These are phyloP conservation scores for Carex scoparia DNA, from an alignment of 176 grass and related monocot species.

Conservation along the genomic window DNA sequence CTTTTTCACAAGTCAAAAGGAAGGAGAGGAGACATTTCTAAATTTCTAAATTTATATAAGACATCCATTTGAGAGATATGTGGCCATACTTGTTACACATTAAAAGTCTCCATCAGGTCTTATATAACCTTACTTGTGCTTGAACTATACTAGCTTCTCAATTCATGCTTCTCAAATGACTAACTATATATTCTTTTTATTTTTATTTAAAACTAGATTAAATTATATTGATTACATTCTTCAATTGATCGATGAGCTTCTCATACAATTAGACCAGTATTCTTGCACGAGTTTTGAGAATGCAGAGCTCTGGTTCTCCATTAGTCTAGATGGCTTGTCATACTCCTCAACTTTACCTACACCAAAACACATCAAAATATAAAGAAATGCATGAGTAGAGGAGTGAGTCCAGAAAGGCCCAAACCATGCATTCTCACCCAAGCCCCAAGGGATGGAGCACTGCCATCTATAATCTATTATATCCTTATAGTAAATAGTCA, in stretches of 20 bases:
- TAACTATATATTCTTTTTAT: not conserved
- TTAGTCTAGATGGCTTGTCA: constrained; percentile 67
- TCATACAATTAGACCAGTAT: constrained; percentile 85
- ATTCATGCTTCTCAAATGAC: not conserved
- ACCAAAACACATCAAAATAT: not conserved
- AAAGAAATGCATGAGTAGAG: not conserved
- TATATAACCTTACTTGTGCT: not conserved
- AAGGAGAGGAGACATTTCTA: not conserved
- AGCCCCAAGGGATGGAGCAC: too few relatives aligned
- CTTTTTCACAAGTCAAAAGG: not conserved
- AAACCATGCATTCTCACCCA: not conserved
- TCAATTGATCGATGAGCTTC: constrained; percentile 33
- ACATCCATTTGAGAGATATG: not conserved
- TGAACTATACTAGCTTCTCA: not conserved
- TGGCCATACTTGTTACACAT: not conserved
- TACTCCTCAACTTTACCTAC: constrained; percentile 85
- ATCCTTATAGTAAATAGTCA: not conserved
- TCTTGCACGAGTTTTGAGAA: constrained; percentile 92
- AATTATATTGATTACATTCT: not conserved
- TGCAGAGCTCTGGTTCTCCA: constrained; percentile 63
- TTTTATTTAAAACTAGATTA: constrained; percentile 5
- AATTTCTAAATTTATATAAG: not conserved
- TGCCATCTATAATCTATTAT: too few relatives aligned
- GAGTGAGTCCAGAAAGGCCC: not conserved
- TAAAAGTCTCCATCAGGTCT: not conserved